Base-by-base conservation (phyloP, 805 yeast genomes). In the Cyberlindnera lachancei region DNA sequence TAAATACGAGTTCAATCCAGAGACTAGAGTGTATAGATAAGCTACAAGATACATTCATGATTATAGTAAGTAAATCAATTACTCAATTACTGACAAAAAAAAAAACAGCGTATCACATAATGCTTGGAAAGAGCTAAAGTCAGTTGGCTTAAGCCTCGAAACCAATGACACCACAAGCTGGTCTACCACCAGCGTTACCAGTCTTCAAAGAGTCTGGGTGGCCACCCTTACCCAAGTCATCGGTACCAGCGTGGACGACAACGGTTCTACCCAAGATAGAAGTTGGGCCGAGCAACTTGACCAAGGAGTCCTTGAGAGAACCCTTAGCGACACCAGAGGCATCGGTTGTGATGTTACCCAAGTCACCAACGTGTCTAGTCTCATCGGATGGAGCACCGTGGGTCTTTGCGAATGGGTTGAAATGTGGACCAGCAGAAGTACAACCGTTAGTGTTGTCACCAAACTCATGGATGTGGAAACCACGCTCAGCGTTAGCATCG, bases 361-460 rank as follows among this genome's bases (percentile, higher is more conserved):
- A 70, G 63, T 92, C 98, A 64, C 98, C 98, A 53, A 80, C 92
- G 67, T 85, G 95, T 68, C 90, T 75, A 40, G 42, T 62, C 45
- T 70, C 77, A 50, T 81, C 94, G 52, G 74, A 75, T 63, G 95
- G 95, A 36, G 88, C 87, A 68, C 96, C 96, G 61, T 87, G 96
- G 46, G 74, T 74, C 70, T 82, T 81, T 41, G 74, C 70, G 59
- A 80, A 81, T 48, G 96, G 96, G 74, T 88, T 80, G 75, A 86
- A 87, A 68, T 88, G 96, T 38, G 96, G 95, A 56, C 96, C 96
- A 34, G 96, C 96, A 46, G 95, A 84, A 40, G 95, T 90, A 70
- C 98, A 92, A 47, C 98, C 98, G 62, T 92, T 92, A 66, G 98
- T 86, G 78, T 85, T 86, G 71, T 92, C 98, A 68, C 98, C 98